These are phyloP conservation scores for Trametes elegans DNA, from an alignment of 768 basidiomycete genomes.

Conservation along the genomic window DNA sequence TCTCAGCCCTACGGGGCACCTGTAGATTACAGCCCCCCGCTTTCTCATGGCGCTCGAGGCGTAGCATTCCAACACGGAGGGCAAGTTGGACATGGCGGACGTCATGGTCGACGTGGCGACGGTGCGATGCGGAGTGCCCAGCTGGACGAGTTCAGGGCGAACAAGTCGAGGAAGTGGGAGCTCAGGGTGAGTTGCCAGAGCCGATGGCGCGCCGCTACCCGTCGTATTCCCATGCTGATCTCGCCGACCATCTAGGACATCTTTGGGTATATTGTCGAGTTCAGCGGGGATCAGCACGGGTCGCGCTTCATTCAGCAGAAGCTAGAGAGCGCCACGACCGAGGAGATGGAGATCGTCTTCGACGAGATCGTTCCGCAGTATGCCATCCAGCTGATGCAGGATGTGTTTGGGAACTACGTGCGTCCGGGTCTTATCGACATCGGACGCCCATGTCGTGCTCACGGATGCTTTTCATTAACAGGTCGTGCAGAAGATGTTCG, in stretches of 20 bases:
- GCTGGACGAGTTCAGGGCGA: conserved; percentile 82
- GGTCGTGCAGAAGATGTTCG: conserved; percentile 94
- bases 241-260: conserved; percentile 61
- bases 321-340: conserved; percentile 70
- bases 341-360: conserved; percentile 78
- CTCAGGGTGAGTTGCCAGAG: conserved; percentile 59
- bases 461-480: conserved; percentile 29
- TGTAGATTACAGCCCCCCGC: conserved; percentile 48
- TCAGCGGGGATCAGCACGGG: conserved; percentile 93
- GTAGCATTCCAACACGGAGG: background rate
- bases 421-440: conserved; percentile 28
- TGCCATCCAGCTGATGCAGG: conserved; percentile 75
- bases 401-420: conserved; percentile 97
- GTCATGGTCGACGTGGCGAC: conserved; percentile 44
- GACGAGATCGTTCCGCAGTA: conserved; percentile 84
- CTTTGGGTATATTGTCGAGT: conserved; percentile 82
- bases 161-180: conserved; percentile 80
- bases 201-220: conserved; percentile 12
- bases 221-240: background rate
- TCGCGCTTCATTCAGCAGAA: conserved; percentile 96
- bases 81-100: conserved; percentile 37
- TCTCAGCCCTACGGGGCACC: conserved; percentile 42
- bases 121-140: conserved; percentile 61
- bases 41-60: conserved; percentile 37
- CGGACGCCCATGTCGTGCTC: background rate